These are phyloP conservation scores for Yarrowia sp. DNA, from an alignment of 805 yeast genomes.

Conservation along the genomic window DNA sequence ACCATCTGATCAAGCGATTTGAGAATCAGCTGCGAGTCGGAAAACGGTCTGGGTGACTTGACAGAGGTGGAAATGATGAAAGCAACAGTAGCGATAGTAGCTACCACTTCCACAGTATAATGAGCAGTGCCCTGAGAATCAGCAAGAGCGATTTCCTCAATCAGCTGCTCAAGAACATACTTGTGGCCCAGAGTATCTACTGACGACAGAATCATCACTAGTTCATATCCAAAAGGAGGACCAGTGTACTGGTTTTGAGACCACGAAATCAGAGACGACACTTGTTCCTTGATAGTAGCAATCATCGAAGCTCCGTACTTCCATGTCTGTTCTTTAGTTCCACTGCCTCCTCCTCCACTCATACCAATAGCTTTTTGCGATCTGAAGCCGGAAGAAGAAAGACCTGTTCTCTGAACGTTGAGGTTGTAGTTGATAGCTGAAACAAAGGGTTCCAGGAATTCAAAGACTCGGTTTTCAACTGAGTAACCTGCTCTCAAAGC, in stretches of 20 bases:
- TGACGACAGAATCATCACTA: constrained; percentile 29
- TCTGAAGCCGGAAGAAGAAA: constrained; percentile 9
- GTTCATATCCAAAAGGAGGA: constrained; percentile 32
- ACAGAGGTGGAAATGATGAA: constrained; percentile 22
- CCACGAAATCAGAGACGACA: constrained; percentile 33
- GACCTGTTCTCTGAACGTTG: not conserved
- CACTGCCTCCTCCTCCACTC: constrained; percentile 22
- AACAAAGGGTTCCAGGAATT: constrained; percentile 29
- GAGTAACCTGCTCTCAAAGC: constrained; percentile 26
- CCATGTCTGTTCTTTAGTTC: not conserved
- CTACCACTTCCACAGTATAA: constrained; percentile 32
- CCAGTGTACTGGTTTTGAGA: constrained; percentile 32
- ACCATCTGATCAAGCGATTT: constrained; percentile 10
- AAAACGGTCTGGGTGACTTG: constrained; percentile 6
- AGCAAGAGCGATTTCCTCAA: constrained; percentile 34
- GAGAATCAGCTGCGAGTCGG: constrained; percentile 12
- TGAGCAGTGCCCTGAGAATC: constrained; percentile 32
- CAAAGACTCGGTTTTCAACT: constrained; percentile 27
- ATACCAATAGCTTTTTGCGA: constrained; percentile 18
- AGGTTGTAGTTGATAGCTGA: constrained; percentile 19
- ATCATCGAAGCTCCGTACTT: constrained; percentile 27
- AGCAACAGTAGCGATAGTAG: constrained; percentile 29
- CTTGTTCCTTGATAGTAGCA: constrained; percentile 32
- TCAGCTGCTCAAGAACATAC: constrained; percentile 29
- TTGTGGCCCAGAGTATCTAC: constrained; percentile 33